Base-by-base conservation (phyloP, 306 rosid species). In the Cicer bijugum region DNA sequence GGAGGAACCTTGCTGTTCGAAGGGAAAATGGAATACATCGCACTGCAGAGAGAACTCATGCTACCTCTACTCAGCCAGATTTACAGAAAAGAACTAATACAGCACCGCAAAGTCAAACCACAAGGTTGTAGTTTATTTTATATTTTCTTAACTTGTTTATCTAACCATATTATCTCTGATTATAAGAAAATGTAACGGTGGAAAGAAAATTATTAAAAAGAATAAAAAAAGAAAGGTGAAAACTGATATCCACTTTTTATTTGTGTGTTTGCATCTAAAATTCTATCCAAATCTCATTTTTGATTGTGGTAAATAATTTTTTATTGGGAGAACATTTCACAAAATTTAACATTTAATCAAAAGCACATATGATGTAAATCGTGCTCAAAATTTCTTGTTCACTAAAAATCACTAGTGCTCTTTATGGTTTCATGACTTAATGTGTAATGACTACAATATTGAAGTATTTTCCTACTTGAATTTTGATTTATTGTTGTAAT, bases 1-100 rank as follows among this genome's bases (percentile, higher is more conserved):
- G 86, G 69, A 86, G 85, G 86, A 88, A 81, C 78, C 28, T 44
- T 44, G 66, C 80, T 72, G 72, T 63, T 69, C 78, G 89, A 52
- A 82, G 83, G 79, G 97, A 88, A 81, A 89, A 82, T 82, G 93
- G 93, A 75, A 67, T 47, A 50, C 80, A 72, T 81, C 76, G 83
- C 69, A 47, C 12, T 60, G 71, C 79, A 53, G 88, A 87, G 72
- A 86, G 86, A 85, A 78, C 74, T 55, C 69, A 83, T 28, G 39
- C 39, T 14, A 80, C 84, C 66, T 72, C 89, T 75, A 50, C 72
- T 38, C 55, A 69, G 78, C 78, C 77, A 66, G 73, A 74, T 75
- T 70, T 74, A 17, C 84, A 72, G 79, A 87, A 85, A 84, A 69
- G 76, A 72, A 77, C 69, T 62, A 82, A 70, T 67, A 71, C 85